Evolutionary conservation across 495 filamentous ascomycete species (phyloP).

Genomic region (Tuber calosporum): DNA sequence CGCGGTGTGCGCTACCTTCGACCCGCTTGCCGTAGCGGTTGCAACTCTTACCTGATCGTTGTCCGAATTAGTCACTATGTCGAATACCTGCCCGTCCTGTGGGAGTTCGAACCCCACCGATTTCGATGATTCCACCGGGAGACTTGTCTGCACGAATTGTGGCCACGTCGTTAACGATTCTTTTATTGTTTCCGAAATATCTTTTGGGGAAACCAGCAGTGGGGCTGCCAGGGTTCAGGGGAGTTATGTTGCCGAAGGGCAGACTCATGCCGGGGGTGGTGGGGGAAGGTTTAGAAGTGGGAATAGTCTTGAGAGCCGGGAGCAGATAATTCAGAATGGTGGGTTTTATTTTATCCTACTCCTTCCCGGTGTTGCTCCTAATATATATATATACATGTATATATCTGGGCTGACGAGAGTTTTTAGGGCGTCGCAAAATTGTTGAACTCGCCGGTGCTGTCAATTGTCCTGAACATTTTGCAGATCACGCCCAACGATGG

Average conservation of each 20-base stretch:
- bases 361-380: not conserved
- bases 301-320: conserved; percentile 56
- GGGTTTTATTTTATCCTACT: conserved; percentile 23
- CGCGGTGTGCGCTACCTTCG: not conserved
- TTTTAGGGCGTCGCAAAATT: conserved; percentile 50
- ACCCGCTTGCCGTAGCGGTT: not conserved
- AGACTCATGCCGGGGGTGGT: conserved; percentile 58
- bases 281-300: conserved; percentile 54
- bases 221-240: conserved; percentile 91
- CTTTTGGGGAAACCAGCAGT: conserved; percentile 72
- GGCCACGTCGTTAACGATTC: conserved; percentile 71
- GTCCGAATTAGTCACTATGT: conserved; percentile 5
- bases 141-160: conserved; percentile 65
- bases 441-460: conserved; percentile 49
- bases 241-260: conserved; percentile 73
- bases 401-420: conserved; percentile 8
- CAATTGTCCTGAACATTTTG: conserved; percentile 38
- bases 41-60: not conserved
- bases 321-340: conserved; percentile 64
- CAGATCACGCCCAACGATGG: conserved; percentile 38
- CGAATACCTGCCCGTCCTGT: conserved; percentile 34
- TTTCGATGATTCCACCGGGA: conserved; percentile 40
- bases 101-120: conserved; percentile 42
- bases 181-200: conserved; percentile 84
- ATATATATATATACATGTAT: not conserved